Percentiles rank a stretch among this genome's conserved stretches.
Evolutionary conservation across 495 filamentous ascomycete genomes (phyloP).

Genomic region (Penicillium taxi): DNA sequence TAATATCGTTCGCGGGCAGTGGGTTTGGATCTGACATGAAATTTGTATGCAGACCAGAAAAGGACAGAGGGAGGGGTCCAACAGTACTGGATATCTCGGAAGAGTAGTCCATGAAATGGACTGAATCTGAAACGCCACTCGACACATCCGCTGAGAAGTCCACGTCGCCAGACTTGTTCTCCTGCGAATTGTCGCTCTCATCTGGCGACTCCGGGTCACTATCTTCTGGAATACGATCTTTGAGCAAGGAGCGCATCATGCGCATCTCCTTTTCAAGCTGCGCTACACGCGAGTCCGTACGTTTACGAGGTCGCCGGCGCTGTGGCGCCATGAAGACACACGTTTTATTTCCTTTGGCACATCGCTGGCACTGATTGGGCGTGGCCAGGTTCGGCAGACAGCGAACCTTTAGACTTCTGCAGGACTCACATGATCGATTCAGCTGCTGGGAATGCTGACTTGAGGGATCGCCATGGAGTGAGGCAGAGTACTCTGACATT

Average conservation of each 20-base stretch:
- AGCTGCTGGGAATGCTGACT: slow-evolving; percentile 25
- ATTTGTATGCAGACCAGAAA: slow-evolving; percentile 12
- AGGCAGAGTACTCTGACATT: slow-evolving; percentile 27
- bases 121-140: slow-evolving; percentile 16
- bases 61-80: slow-evolving; percentile 9
- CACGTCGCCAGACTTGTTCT: slow-evolving; percentile 17
- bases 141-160: slow-evolving; percentile 17
- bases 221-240: slow-evolving; percentile 29
- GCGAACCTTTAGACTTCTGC: slow-evolving; percentile 74
- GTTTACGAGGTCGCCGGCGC: slow-evolving; percentile 69
- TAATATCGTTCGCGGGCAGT: slow-evolving; percentile 24
- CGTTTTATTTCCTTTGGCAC: slow-evolving; percentile 63
- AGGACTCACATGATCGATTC: slow-evolving; percentile 77
- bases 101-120: slow-evolving; percentile 22
- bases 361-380: slow-evolving; percentile 62
- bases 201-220: slow-evolving; percentile 25
- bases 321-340: slow-evolving; percentile 76
- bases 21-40: slow-evolving; percentile 12
- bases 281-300: slow-evolving; percentile 76
- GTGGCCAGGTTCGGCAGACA: slow-evolving; percentile 64
- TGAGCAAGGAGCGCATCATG: slow-evolving; percentile 42
- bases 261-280: slow-evolving; percentile 88
- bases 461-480: slow-evolving; percentile 25
- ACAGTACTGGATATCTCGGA: slow-evolving; percentile 16
- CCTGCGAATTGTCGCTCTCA: slow-evolving; percentile 20